Evolutionary conservation across 306 rosid genomes (phyloP).

Genomic region (Vigna hirtella): DNA sequence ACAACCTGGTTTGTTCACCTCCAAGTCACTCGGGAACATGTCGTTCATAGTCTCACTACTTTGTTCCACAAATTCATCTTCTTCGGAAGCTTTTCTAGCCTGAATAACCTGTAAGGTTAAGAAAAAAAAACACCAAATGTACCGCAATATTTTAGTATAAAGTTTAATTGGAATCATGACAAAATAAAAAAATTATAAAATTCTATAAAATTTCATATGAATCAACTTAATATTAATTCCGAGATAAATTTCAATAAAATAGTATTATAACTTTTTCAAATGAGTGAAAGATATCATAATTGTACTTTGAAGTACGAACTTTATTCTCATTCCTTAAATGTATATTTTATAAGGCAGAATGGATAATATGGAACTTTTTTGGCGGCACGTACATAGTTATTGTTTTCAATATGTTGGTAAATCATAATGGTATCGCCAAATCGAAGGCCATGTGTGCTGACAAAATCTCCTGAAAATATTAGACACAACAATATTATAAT

Average conservation of each 20-base stretch:
- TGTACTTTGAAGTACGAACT: too few relatives aligned
- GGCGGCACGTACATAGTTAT: conserved; percentile 63
- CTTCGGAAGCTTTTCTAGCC: conserved; percentile 63
- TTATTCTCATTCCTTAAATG: too few relatives aligned
- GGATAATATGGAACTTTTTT: background rate
- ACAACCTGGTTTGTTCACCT: conserved; percentile 54
- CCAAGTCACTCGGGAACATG: conserved; percentile 53
- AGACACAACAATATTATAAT: background rate
- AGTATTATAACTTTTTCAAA: too few relatives aligned
- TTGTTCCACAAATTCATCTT: conserved; percentile 50
- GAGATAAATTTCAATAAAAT: too few relatives aligned
- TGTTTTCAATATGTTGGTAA: conserved; percentile 65
- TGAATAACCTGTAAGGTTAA: conserved; percentile 60
- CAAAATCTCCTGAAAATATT: conserved; percentile 78
- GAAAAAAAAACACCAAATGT: too few relatives aligned
- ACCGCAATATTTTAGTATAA: too few relatives aligned
- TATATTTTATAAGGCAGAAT: background rate
- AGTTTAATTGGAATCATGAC: too few relatives aligned
- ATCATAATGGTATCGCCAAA: conserved; percentile 81
- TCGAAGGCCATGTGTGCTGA: conserved; percentile 70
- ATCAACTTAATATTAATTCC: too few relatives aligned
- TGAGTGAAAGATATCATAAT: too few relatives aligned
- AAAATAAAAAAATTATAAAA: too few relatives aligned
- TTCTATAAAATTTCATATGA: too few relatives aligned
- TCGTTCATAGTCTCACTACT: conserved; percentile 38